Evolutionary conservation across 441 rosid species (phyloP).

Genomic region (Cnidoscolus chayamansa): DNA sequence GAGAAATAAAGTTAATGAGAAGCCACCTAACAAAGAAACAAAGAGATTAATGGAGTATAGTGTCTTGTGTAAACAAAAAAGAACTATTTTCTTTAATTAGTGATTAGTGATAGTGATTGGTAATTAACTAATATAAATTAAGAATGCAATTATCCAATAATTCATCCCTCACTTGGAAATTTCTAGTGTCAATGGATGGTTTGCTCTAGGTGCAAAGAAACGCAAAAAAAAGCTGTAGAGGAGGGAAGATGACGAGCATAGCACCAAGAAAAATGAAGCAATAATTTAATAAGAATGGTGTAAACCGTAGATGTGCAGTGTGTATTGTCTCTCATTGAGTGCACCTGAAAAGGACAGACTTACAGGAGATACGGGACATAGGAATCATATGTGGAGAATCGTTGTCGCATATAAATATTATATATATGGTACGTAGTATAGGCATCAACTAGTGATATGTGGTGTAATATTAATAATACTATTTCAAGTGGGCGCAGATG

Average conservation of each 20-base stretch:
- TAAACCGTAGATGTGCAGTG: constrained; percentile 10
- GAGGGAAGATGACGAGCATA: neutral
- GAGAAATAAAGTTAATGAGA: constrained; percentile 3
- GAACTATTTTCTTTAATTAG: too few relatives aligned
- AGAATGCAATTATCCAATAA: neutral
- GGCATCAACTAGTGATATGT: neutral
- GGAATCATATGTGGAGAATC: constrained; percentile 19
- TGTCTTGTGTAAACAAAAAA: too few relatives aligned
- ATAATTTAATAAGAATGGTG: neutral
- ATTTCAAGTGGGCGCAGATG: constrained; percentile 4
- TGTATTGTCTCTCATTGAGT: constrained; percentile 1
- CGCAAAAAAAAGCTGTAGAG: neutral
- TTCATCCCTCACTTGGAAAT: neutral
- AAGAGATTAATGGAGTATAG: too few relatives aligned
- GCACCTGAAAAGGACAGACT: neutral
- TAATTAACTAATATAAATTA: neutral
- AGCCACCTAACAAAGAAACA: constrained; percentile 7
- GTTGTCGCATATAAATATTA: constrained; percentile 11
- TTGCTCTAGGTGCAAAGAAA: neutral
- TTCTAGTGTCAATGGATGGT: neutral
- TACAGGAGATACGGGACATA: neutral
- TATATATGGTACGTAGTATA: too few relatives aligned
- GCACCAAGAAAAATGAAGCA: neutral
- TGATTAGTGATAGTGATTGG: too few relatives aligned
- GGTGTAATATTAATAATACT: neutral